Percentiles rank a stretch among this genome's conserved stretches.
Conservation (phyloP, 148 eudicot species). For the Rhododendron mucronatum region DNA sequence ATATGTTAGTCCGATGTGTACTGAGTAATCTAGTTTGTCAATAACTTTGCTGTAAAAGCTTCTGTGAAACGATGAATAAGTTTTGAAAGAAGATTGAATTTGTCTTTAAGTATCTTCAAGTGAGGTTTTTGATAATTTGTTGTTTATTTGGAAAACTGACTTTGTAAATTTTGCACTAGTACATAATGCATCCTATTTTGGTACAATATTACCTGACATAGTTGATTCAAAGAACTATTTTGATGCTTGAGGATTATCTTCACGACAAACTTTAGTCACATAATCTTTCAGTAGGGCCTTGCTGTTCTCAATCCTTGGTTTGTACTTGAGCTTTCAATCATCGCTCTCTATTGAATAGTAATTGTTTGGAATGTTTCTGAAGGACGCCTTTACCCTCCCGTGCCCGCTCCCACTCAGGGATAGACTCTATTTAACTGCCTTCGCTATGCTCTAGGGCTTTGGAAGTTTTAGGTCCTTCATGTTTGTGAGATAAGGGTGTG, state of each 20-base stretch:
- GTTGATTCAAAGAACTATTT: not conserved
- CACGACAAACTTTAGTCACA: not conserved
- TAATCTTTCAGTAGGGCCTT: not conserved
- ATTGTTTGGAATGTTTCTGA: not conserved
- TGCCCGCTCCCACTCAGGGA: not conserved
- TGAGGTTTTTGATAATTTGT: not conserved
- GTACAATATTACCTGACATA: not conserved
- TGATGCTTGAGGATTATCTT: not conserved
- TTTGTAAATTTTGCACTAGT: not conserved
- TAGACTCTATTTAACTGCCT: not conserved
- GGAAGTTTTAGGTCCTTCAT: not conserved
- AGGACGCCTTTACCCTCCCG: not conserved
- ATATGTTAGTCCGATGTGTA: not conserved
- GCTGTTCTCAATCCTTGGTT: not conserved
- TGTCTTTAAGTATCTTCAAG: not conserved
- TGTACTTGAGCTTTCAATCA: not conserved
- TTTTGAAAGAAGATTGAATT: not conserved
- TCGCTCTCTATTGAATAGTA: not conserved
- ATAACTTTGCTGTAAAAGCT: not conserved
- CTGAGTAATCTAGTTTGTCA: not conserved
- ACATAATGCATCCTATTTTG: not conserved
- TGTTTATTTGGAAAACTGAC: not conserved
- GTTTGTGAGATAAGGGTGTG: not conserved
- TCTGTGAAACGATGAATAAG: not conserved
- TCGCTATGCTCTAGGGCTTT: not conserved